Conservation (phyloP, 257 asterid genomes). For the Rhazya stricta region DNA sequence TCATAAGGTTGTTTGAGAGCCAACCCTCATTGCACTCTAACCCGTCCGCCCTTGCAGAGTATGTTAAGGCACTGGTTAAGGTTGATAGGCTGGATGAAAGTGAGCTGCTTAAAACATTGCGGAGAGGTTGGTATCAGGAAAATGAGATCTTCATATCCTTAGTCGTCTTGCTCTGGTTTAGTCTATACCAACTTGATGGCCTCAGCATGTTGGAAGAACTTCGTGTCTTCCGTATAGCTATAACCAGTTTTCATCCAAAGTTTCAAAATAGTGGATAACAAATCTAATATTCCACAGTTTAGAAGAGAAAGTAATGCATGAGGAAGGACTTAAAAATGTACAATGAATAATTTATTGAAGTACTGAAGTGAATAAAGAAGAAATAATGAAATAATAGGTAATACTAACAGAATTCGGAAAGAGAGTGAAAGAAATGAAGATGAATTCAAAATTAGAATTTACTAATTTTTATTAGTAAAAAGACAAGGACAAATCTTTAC, state of each 20-base stretch:
- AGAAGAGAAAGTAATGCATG: neutral
- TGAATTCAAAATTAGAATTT: neutral
- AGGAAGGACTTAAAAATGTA: neutral
- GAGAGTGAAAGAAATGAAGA: neutral
- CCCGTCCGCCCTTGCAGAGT: conserved; percentile 76
- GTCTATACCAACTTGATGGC: neutral
- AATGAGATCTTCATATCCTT: neutral
- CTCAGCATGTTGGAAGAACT: neutral
- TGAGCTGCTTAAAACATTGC: conserved; percentile 69
- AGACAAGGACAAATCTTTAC: neutral
- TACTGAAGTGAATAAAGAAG: neutral
- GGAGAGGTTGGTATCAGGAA: conserved; percentile 49
- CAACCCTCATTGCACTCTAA: conserved; percentile 71
- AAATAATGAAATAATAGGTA: neutral
- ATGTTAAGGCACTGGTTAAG: conserved; percentile 82
- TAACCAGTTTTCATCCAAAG: neutral
- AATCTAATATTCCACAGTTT: neutral
- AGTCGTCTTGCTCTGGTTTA: conserved; percentile 6
- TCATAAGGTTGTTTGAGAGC: conserved; percentile 75
- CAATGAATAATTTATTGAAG: neutral
- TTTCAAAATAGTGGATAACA: neutral
- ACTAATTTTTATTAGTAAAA: too few species aligned
- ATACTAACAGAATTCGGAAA: neutral
- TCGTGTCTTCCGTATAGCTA: neutral
- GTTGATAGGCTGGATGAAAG: conserved; percentile 82